Conservation (phyloP, 176 grass and related monocot genomes). For the Ampelocalamus luodianensis region DNA sequence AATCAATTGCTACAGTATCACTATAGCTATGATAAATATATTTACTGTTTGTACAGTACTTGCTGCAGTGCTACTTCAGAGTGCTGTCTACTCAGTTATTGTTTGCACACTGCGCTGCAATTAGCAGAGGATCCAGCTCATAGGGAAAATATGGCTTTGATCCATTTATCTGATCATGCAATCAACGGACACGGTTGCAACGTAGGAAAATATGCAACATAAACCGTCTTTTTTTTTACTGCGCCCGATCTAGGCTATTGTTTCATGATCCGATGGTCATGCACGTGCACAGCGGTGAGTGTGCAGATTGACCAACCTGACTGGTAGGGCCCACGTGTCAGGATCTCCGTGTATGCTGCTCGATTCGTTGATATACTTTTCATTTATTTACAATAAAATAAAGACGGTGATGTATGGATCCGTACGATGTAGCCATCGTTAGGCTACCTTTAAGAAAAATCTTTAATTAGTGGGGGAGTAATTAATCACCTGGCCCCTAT, state of each 20-base stretch:
- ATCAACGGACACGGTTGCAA: background rate
- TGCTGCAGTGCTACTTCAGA: no score
- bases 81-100: no score
- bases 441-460: slow-evolving; percentile 48
- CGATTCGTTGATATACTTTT: background rate
- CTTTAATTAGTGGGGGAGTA: slow-evolving; percentile 44
- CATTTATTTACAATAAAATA: slow-evolving; percentile 5
- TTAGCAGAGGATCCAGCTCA: no score
- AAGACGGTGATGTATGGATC: slow-evolving; percentile 49
- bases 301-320: background rate
- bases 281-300: background rate
- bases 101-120: no score
- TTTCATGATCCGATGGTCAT: background rate
- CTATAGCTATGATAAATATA: no score
- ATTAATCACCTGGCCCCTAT: slow-evolving; percentile 48
- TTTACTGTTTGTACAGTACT: no score
- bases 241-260: background rate
- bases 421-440: slow-evolving; percentile 58
- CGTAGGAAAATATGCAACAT: background rate
- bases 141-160: background rate
- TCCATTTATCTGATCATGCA: background rate
- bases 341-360: background rate
- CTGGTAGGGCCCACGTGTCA: background rate
- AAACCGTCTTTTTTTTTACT: background rate
- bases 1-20: no score